Evolutionary conservation across 805 yeast genomes (phyloP), one percentile per base, ranked within the genome.

Genomic region (Nakazawaea ambrosiae): DNA sequence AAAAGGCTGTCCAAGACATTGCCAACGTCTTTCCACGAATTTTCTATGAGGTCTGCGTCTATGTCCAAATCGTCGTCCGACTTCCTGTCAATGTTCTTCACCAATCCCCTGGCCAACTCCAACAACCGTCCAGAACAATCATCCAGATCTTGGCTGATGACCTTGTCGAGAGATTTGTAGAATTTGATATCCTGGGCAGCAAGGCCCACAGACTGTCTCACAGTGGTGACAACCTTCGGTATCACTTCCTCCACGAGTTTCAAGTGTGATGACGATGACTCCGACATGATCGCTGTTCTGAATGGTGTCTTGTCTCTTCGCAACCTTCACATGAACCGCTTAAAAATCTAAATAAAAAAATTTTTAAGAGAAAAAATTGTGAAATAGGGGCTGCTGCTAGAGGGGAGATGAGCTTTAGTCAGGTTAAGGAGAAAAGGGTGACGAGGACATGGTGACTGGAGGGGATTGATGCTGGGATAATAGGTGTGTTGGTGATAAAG

Each of bases 181-280:
- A 89, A 92, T 22, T 70, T 74, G n/a, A 88, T 69, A 61, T 90
- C 97, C 39, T 83, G 83, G 0, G 86, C 75, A 2, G 84, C 82
- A 30, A 89, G 57, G 2, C 83, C 77, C 3, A 81, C 65, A 0
- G 95, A 69, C 2, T 81, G 71, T 42, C 94, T 65, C 27, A 84
- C 74, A 3, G 79, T 62, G 9, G 70, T 64, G 33, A 75, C 67
- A n/a, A 78, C 61, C 40, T 67, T 56, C 9, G 78, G 73, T 15
- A 75, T 54, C 14, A 62, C 45, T 10, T 51, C 50, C 16, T 53
- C 55, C 29, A 56, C n/a, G n/a, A n/a, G n/a, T n/a, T n/a, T n/a
- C n/a, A n/a, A n/a, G n/a, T n/a, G n/a, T n/a, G n/a, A n/a, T n/a
- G n/a, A n/a, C n/a, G n/a, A n/a, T n/a, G n/a, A n/a, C n/a, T n/a